Percentiles rank a stretch among this genome's conserved stretches.
Evolutionary conservation across 352 stramenopile genomes (phyloP).

Genomic region (Sclerospora graminicola): DNA sequence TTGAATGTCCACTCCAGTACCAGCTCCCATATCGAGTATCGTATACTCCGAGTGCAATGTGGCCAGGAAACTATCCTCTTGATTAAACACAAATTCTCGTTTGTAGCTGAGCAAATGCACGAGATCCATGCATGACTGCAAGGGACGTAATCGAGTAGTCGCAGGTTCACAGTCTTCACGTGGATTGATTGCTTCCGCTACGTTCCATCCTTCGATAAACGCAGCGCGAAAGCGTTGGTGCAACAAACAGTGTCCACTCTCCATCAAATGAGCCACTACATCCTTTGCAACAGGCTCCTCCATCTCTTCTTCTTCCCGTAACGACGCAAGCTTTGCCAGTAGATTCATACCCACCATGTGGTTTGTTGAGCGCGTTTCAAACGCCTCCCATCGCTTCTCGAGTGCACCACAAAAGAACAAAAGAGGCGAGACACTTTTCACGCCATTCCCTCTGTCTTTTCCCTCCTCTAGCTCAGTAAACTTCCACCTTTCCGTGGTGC

Average conservation of each 20-base stretch:
- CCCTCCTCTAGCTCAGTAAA: constrained; percentile 19
- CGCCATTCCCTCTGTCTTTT: constrained; percentile 6
- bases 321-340: constrained; percentile 32
- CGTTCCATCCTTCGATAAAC: constrained; percentile 61
- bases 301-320: constrained; percentile 31
- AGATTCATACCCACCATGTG: constrained; percentile 42
- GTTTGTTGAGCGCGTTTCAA: constrained; percentile 44
- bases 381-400: constrained; percentile 36
- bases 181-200: constrained; percentile 33
- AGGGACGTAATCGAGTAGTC: constrained; percentile 33
- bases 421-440: constrained; percentile 25
- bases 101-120: constrained; percentile 83
- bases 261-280: constrained; percentile 40
- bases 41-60: constrained; percentile 76
- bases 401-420: constrained; percentile 36
- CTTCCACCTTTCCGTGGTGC: constrained; percentile 22
- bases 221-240: constrained; percentile 66
- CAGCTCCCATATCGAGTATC: constrained; percentile 53
- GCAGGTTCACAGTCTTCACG: constrained; percentile 38
- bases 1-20: constrained; percentile 42
- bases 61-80: constrained; percentile 54
- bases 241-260: constrained; percentile 47
- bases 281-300: constrained; percentile 43
- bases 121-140: constrained; percentile 76
- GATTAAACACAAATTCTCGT: constrained; percentile 72